phyloP scores from a whole-genome alignment of 2,329 filamentous ascomycete species.

The Zopfia rhizophila region DNA sequence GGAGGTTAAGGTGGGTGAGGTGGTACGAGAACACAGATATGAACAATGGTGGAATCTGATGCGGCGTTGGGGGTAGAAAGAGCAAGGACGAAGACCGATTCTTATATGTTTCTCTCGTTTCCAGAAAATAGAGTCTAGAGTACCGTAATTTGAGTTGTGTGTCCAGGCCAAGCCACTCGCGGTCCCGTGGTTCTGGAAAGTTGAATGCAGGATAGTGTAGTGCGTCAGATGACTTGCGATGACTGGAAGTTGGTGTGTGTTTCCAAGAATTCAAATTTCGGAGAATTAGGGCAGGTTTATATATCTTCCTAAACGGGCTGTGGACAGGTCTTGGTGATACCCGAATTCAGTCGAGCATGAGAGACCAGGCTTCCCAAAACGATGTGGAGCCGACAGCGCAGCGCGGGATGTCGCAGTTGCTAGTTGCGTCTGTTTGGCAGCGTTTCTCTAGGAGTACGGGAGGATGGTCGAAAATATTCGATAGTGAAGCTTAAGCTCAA shows the following conservation, averaged over 20 bases:
- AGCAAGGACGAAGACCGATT: neutral
- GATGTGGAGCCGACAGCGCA: conserved; percentile 26
- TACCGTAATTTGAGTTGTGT: too few relatives aligned
- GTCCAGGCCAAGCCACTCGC: conserved; percentile 33
- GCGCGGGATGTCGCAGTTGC: conserved; percentile 46
- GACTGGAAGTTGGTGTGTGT: conserved; percentile 25
- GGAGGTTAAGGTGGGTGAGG: conserved; percentile 16
- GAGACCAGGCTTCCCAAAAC: conserved; percentile 17
- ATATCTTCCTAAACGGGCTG: conserved; percentile 23
- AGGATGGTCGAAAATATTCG: conserved; percentile 27
- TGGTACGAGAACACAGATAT: too few relatives aligned
- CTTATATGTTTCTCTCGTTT: conserved; percentile 12
- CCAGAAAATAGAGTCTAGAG: too few relatives aligned
- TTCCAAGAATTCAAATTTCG: conserved; percentile 21
- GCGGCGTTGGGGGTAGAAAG: neutral
- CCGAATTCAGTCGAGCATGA: conserved; percentile 7
- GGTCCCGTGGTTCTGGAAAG: conserved; percentile 30
- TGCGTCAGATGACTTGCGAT: conserved; percentile 37
- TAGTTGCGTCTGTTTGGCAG: conserved; percentile 9
- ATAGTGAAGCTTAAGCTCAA: conserved; percentile 30
- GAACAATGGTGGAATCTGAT: conserved; percentile 10
- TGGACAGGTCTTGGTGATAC: conserved; percentile 13
- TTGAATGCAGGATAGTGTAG: conserved; percentile 35
- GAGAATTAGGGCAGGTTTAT: conserved; percentile 27
- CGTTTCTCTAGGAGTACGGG: too few relatives aligned